Conservation (phyloP, 257 asterid genomes). For the Henckelia pumila region DNA sequence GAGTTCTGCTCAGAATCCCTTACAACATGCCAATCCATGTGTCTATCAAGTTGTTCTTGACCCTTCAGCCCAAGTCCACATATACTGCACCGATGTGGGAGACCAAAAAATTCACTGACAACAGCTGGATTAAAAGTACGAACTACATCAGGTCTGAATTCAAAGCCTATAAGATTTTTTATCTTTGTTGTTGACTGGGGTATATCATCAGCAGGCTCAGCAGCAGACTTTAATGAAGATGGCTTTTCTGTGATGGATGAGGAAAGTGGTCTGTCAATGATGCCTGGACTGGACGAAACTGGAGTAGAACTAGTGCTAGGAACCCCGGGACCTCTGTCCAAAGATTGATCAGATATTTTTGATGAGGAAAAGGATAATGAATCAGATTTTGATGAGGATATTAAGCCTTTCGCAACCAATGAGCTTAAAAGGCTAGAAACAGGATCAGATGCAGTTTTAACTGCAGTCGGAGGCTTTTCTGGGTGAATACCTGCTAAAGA, state of each 20-base stretch:
- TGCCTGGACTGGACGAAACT: conserved; percentile 37
- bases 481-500: conserved; percentile 33
- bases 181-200: conserved; percentile 36
- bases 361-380: conserved; percentile 30
- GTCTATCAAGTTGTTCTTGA: conserved; percentile 60
- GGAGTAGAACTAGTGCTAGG: conserved; percentile 35
- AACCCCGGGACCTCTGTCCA: conserved; percentile 38
- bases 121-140: conserved; percentile 60
- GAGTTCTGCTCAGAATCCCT: conserved; percentile 36
- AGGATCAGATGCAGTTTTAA: conserved; percentile 53
- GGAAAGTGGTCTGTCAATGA: conserved; percentile 33
- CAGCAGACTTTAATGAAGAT: conserved; percentile 29
- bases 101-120: conserved; percentile 54
- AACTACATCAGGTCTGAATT: conserved; percentile 60
- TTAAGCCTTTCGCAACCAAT: conserved; percentile 75
- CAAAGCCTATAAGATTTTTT: conserved; percentile 60
- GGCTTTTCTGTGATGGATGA: conserved; percentile 31
- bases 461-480: conserved; percentile 35
- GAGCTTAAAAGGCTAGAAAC: conserved; percentile 79
- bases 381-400: conserved; percentile 58
- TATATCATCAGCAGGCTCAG: conserved; percentile 29
- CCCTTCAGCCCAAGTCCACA: conserved; percentile 66
- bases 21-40: conserved; percentile 76
- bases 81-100: conserved; percentile 56
- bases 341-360: conserved; percentile 33